Evolutionary conservation across 2,329 filamentous ascomycete species (phyloP).

Genomic region (Fusarium sp.): DNA sequence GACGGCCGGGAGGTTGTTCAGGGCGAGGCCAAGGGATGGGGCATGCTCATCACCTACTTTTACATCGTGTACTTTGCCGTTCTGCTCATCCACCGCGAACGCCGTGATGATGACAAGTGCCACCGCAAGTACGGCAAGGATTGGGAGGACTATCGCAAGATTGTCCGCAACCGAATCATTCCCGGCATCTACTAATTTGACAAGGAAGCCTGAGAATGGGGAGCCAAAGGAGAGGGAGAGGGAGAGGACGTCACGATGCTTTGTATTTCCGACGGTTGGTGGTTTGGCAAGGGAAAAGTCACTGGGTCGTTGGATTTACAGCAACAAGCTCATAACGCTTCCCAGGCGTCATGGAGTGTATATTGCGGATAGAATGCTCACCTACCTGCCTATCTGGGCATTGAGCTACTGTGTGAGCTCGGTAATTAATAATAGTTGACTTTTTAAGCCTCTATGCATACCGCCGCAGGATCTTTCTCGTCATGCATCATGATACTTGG

Average conservation of each 20-base stretch:
- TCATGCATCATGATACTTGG: background rate
- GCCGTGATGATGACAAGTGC: conserved; percentile 91
- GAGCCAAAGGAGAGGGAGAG: background rate
- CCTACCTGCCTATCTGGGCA: conserved; percentile 28
- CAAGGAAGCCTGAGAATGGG: conserved; percentile 4
- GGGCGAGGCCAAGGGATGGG: conserved; percentile 80
- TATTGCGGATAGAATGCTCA: conserved; percentile 5
- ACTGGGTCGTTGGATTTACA: conserved; percentile 11
- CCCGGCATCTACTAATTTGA: conserved; percentile 78
- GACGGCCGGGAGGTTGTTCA: conserved; percentile 73
- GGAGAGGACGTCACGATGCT: background rate
- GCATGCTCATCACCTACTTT: conserved; percentile 91
- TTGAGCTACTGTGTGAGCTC: conserved; percentile 14
- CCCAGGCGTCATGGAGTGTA: conserved; percentile 1
- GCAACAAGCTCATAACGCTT: background rate
- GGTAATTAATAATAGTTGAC: conserved; percentile 12
- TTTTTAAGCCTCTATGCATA: conserved; percentile 20
- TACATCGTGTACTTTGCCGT: conserved; percentile 93
- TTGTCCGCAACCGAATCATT: conserved; percentile 83
- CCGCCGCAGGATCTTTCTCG: conserved; percentile 8
- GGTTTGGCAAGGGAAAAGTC: conserved; percentile 1
- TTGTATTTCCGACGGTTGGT: background rate
- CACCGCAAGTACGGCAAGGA: conserved; percentile 89
- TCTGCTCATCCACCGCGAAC: conserved; percentile 84
- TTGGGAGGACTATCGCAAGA: conserved; percentile 87